Conservation (phyloP, 306 rosid species). For the Lupinus albus region DNA sequence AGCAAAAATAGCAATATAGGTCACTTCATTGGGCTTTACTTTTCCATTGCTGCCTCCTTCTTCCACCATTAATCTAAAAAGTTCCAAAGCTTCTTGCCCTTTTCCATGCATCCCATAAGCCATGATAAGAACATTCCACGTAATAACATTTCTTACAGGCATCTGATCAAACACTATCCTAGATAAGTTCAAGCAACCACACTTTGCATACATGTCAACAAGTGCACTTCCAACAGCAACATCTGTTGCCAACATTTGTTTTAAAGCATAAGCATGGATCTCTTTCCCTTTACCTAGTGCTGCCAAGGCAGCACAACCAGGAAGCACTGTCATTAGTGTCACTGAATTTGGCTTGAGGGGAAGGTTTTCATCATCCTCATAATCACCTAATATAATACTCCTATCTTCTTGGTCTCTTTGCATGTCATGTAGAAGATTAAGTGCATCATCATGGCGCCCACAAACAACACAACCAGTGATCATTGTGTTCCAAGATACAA, state of each 20-base stretch:
- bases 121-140: slow-evolving; percentile 89
- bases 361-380: slow-evolving; percentile 41
- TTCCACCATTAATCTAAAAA: slow-evolving; percentile 61
- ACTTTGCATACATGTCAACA: slow-evolving; percentile 90
- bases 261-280: slow-evolving; percentile 76
- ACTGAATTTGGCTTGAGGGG: slow-evolving; percentile 71
- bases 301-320: slow-evolving; percentile 73
- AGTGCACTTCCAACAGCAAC: slow-evolving; percentile 84
- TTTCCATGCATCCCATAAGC: slow-evolving; percentile 90
- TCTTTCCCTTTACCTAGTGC: slow-evolving; percentile 78
- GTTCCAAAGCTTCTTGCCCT: slow-evolving; percentile 68
- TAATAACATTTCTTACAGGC: slow-evolving; percentile 66
- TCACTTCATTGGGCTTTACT: slow-evolving; percentile 61
- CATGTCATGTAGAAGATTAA: slow-evolving; percentile 64
- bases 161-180: slow-evolving; percentile 67
- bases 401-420: slow-evolving; percentile 45
- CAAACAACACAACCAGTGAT: slow-evolving; percentile 75
- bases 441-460: slow-evolving; percentile 63
- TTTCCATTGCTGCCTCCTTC: slow-evolving; percentile 4
- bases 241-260: slow-evolving; percentile 61
- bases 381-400: slow-evolving; percentile 22
- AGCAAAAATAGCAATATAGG: slow-evolving; percentile 67
- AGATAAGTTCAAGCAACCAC: slow-evolving; percentile 70
- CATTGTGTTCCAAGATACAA: slow-evolving; percentile 87
- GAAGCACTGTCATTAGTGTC: slow-evolving; percentile 82